Percentiles rank a stretch among this genome's conserved stretches.
Conservation (phyloP, 352 stramenopile species). For the Phytophthora cajani region DNA sequence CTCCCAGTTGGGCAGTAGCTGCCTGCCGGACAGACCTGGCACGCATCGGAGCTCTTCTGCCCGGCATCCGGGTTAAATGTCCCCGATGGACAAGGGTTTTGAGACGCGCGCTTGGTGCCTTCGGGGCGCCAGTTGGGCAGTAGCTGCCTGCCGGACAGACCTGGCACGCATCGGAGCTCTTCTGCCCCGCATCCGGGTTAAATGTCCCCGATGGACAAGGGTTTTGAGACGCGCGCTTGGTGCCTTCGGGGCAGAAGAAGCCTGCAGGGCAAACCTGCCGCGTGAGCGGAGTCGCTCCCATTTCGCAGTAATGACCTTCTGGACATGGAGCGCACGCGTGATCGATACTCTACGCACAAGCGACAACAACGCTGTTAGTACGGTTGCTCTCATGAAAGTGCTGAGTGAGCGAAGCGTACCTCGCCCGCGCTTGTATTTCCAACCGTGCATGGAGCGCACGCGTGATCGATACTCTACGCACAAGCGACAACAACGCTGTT, state of each 20-base stretch:
- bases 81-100: conserved; percentile 88
- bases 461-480: conserved; percentile 77
- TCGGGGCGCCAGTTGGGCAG: conserved; percentile 67
- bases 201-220: conserved; percentile 90
- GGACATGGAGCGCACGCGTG: conserved; percentile 80
- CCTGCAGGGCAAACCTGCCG: conserved; percentile 67
- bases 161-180: conserved; percentile 56
- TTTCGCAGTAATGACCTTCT: conserved; percentile 81
- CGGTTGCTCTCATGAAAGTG: not conserved
- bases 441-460: conserved; percentile 84
- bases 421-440: conserved; percentile 84
- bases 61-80: conserved; percentile 76
- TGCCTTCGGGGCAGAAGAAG: conserved; percentile 77
- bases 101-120: conserved; percentile 63
- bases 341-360: conserved; percentile 65
- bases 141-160: conserved; percentile 71
- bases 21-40: conserved; percentile 61
- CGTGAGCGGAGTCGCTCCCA: conserved; percentile 71
- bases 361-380: conserved; percentile 1
- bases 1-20: conserved; percentile 73
- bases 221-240: conserved; percentile 67
- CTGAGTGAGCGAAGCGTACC: conserved; percentile 34
- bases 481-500: not conserved
- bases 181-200: conserved; percentile 63
- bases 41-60: conserved; percentile 60